A percentile compares a stretch with the other conserved stretches of the same genome.
Conservation (phyloP, 441 rosid species). For the Croton setiger region DNA sequence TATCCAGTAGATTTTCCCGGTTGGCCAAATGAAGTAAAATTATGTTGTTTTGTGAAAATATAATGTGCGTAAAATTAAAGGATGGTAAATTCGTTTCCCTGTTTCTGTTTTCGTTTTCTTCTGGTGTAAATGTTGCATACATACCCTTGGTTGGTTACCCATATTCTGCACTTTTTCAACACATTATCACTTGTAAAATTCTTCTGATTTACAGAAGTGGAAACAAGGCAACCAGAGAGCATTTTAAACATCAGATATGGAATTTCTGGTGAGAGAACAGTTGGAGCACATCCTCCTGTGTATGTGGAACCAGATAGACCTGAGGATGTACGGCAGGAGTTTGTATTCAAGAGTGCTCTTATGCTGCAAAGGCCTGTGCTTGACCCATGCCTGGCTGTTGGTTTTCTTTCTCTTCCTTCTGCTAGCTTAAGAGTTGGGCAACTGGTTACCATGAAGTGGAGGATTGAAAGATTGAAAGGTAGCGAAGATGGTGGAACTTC, state of each 20-base stretch:
- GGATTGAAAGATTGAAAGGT: slow-evolving; percentile 85
- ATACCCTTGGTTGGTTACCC: neutral
- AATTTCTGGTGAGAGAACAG: slow-evolving; percentile 69
- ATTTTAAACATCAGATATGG: slow-evolving; percentile 77
- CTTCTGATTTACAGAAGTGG: slow-evolving; percentile 39
- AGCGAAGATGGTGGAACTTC: slow-evolving; percentile 38
- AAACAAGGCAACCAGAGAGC: slow-evolving; percentile 46
- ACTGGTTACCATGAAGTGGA: slow-evolving; percentile 86
- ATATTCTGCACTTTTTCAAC: neutral
- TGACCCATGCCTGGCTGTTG: slow-evolving; percentile 90
- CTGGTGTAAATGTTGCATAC: neutral
- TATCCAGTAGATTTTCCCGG: neutral
- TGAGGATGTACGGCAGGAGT: slow-evolving; percentile 42
- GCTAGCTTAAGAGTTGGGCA: slow-evolving; percentile 86
- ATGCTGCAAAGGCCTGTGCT: slow-evolving; percentile 87
- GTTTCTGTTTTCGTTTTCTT: neutral
- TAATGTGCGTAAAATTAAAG: neutral
- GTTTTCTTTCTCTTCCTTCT: slow-evolving; percentile 85
- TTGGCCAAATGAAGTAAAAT: neutral
- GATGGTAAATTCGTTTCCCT: neutral
- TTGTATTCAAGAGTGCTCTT: slow-evolving; percentile 79
- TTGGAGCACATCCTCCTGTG: slow-evolving; percentile 89
- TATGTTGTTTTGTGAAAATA: neutral
- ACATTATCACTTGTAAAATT: neutral
- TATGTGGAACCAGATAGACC: slow-evolving; percentile 31